phyloP scores from a whole-genome alignment of 352 stramenopile species.

The Pythium vanterpoolii region DNA sequence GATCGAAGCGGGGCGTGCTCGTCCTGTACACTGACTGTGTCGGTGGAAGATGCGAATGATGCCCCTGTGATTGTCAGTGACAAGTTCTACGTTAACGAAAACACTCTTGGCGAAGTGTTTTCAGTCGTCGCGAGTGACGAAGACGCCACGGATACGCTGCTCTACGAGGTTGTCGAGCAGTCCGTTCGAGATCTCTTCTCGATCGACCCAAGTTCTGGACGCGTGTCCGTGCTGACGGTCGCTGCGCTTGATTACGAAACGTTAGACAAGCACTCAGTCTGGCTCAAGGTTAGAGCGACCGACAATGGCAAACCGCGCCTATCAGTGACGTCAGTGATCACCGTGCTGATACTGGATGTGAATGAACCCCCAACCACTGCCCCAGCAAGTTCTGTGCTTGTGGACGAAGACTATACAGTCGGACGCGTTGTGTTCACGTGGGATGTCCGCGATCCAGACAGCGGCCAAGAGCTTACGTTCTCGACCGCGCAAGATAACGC shows the following conservation, averaged over 20 bases:
- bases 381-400: not conserved
- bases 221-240: conserved; percentile 3
- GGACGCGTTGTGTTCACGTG: conserved; percentile 24
- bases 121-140: conserved; percentile 33
- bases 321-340: conserved; percentile 24
- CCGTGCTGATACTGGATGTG: conserved; percentile 20
- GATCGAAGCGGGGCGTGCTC: conserved; percentile 20
- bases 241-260: conserved; percentile 38
- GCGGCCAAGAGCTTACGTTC: conserved; percentile 26
- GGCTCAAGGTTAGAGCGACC: conserved; percentile 49
- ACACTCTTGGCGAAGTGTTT: conserved; percentile 31
- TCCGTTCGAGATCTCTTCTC: conserved; percentile 33
- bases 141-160: conserved; percentile 34
- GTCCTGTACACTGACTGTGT: conserved; percentile 5
- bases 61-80: conserved; percentile 13
- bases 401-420: conserved; percentile 19
- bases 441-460: conserved; percentile 24
- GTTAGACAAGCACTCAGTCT: conserved; percentile 33
- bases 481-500: conserved; percentile 20
- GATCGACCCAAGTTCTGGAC: conserved; percentile 23
- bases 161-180: conserved; percentile 46
- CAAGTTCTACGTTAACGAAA: conserved; percentile 33
- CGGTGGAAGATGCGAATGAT: conserved; percentile 25
- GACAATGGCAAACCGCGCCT: conserved; percentile 37
- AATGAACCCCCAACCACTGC: conserved; percentile 26